These are phyloP conservation scores for Sporothrix brunneoviolacea DNA, from an alignment of 2,329 filamentous ascomycete species.

Conservation along the genomic window DNA sequence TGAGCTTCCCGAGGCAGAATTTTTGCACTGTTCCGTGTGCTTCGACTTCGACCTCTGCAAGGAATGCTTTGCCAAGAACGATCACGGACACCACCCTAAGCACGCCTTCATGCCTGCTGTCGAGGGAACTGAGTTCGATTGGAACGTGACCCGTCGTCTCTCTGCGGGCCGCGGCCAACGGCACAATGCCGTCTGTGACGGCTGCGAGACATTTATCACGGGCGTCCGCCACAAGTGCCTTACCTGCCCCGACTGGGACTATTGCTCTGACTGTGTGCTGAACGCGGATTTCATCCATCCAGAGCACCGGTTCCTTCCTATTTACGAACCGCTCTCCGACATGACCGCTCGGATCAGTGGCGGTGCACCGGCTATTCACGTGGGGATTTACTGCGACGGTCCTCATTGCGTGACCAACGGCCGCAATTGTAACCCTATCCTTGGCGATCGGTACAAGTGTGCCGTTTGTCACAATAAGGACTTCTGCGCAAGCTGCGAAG, in stretches of 20 bases:
- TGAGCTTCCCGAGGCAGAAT: constrained; percentile 69
- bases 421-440: constrained; percentile 55
- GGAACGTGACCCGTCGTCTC: constrained; percentile 60
- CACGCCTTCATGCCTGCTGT: constrained; percentile 71
- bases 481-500: constrained; percentile 92
- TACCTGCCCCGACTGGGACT: constrained; percentile 96
- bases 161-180: constrained; percentile 70
- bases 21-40: constrained; percentile 79
- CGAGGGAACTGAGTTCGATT: constrained; percentile 53
- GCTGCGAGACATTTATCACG: constrained; percentile 79
- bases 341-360: too few relatives aligned
- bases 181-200: constrained; percentile 90
- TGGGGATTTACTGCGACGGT: constrained; percentile 90
- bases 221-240: constrained; percentile 96
- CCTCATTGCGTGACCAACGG: constrained; percentile 64
- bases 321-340: constrained; percentile 57
- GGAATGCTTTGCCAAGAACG: constrained; percentile 64
- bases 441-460: constrained; percentile 90
- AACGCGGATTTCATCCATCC: constrained; percentile 65
- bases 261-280: constrained; percentile 69
- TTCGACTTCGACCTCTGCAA: constrained; percentile 92
- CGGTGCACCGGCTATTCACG: constrained; percentile 52
- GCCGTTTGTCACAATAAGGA: constrained; percentile 91
- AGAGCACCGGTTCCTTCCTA: constrained; percentile 77
- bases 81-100: constrained; percentile 85